These are phyloP conservation scores for Pichia cactophila DNA, from an alignment of 1,139 yeast genomes.

Conservation along the genomic window DNA sequence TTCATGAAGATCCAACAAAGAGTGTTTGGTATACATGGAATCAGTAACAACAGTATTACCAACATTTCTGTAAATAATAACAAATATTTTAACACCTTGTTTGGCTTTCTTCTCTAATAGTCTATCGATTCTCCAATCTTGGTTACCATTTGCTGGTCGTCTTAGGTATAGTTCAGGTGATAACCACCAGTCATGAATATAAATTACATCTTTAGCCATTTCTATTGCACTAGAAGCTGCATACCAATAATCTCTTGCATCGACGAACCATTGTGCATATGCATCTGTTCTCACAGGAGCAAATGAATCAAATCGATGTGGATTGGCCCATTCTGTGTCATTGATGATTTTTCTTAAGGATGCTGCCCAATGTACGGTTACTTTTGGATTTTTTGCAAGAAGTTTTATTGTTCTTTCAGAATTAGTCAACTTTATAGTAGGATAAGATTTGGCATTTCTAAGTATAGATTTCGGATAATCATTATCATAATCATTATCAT, in stretches of 20 bases:
- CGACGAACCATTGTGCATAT: conserved; percentile 95
- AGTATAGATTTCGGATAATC: conserved; percentile 18
- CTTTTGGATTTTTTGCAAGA: conserved; percentile 64
- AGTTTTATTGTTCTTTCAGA: conserved; percentile 70
- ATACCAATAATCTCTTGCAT: conserved; percentile 95
- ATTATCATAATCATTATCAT: conserved; percentile 26
- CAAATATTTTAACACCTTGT: conserved; percentile 89
- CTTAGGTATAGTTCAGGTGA: conserved; percentile 89
- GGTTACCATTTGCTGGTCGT: conserved; percentile 92
- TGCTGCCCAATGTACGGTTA: conserved; percentile 67
- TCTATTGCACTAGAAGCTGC: conserved; percentile 87
- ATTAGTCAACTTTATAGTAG: conserved; percentile 66
- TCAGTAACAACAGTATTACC: conserved; percentile 92
- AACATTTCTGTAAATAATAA: conserved; percentile 91
- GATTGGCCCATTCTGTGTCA: conserved; percentile 62
- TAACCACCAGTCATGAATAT: conserved; percentile 98
- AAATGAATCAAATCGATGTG: conserved; percentile 77
- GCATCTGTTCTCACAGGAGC: conserved; percentile 85
- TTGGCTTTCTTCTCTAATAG: conserved; percentile 83
- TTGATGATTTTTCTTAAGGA: conserved; percentile 66
- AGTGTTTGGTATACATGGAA: conserved; percentile 89
- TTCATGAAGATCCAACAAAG: conserved; percentile 74
- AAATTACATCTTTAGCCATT: conserved; percentile 90
- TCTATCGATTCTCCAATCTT: conserved; percentile 88
- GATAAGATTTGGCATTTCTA: conserved; percentile 30